A percentile compares a stretch with the other conserved stretches of the same genome.
These are phyloP conservation scores for Calonectria naviculata DNA, from an alignment of 2,329 filamentous ascomycete genomes.

Conservation along the genomic window DNA sequence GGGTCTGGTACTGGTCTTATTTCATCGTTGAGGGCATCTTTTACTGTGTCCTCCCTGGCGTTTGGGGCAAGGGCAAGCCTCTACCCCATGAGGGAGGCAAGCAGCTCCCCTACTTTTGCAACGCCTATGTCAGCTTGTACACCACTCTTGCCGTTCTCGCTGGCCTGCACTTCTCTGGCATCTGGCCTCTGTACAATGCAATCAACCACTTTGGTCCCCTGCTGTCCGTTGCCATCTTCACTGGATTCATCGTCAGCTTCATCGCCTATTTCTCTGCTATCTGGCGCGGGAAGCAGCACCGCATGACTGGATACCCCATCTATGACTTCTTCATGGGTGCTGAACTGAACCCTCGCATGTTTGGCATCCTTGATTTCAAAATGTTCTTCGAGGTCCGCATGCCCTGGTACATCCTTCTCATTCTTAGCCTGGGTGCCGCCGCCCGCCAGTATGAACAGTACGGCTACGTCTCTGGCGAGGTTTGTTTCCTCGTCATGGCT, in stretches of 20 bases:
- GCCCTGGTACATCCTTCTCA: slow-evolving; percentile 91
- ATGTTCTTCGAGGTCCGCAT: slow-evolving; percentile 97
- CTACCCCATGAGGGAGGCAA: slow-evolving; percentile 84
- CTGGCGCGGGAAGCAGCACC: slow-evolving; percentile 83
- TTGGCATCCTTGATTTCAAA: slow-evolving; percentile 90
- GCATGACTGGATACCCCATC: slow-evolving; percentile 88
- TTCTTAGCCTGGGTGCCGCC: slow-evolving; percentile 80
- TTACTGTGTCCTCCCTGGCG: slow-evolving; percentile 88
- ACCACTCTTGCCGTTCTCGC: slow-evolving; percentile 79
- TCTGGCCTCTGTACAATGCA: slow-evolving; percentile 91
- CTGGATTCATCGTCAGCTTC: slow-evolving; percentile 85
- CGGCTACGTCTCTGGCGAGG: slow-evolving; percentile 88
- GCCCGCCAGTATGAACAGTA: slow-evolving; percentile 86
- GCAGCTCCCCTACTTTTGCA: slow-evolving; percentile 95
- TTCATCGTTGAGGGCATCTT: slow-evolving; percentile 85
- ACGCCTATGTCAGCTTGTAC: slow-evolving; percentile 88
- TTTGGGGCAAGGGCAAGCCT: slow-evolving; percentile 89
- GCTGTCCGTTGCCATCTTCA: slow-evolving; percentile 92
- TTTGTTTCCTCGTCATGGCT: slow-evolving; percentile 85
- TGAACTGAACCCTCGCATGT: slow-evolving; percentile 89
- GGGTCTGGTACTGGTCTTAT: slow-evolving; percentile 95
- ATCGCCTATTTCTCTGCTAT: slow-evolving; percentile 89
- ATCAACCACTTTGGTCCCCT: slow-evolving; percentile 96
- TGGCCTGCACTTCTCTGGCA: slow-evolving; percentile 81
- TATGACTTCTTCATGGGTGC: slow-evolving; percentile 97